Conservation (phyloP, 805 yeast species). For the Wickerhamomyces bisporus region DNA sequence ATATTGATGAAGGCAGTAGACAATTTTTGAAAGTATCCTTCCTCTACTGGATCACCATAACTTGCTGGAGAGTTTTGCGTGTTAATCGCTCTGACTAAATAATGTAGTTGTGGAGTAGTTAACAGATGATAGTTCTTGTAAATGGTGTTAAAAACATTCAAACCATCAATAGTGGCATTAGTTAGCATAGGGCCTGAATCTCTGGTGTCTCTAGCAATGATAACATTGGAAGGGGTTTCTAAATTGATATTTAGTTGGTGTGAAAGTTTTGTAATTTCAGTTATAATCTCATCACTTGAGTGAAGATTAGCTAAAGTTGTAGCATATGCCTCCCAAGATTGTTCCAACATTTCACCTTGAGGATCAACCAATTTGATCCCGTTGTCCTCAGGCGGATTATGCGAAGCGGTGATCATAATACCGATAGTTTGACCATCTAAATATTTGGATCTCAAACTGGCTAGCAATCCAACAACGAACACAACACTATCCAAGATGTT, state of each 20-base stretch:
- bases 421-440: constrained; percentile 72
- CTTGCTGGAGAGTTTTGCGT: constrained; percentile 35
- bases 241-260: constrained; percentile 42
- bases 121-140: constrained; percentile 58
- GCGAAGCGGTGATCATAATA: constrained; percentile 96
- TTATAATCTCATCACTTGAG: constrained; percentile 37
- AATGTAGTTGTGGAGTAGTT: constrained; percentile 95
- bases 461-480: constrained; percentile 77
- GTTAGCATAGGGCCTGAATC: constrained; percentile 71
- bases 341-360: constrained; percentile 80
- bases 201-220: constrained; percentile 85
- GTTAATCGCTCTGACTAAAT: constrained; percentile 69
- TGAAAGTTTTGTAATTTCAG: constrained; percentile 34
- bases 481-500: constrained; percentile 69
- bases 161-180: constrained; percentile 55
- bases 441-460: constrained; percentile 73
- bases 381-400: constrained; percentile 87
- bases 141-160: constrained; percentile 42
- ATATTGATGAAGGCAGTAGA: constrained; percentile 47
- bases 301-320: constrained; percentile 72
- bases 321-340: constrained; percentile 79
- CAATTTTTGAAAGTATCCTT: constrained; percentile 66
- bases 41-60: constrained; percentile 59
- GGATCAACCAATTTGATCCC: constrained; percentile 96
- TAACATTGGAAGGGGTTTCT: constrained; percentile 37